Evolutionary conservation across 2,329 filamentous ascomycete species (phyloP).

Genomic region (Cladophialophora immunda): DNA sequence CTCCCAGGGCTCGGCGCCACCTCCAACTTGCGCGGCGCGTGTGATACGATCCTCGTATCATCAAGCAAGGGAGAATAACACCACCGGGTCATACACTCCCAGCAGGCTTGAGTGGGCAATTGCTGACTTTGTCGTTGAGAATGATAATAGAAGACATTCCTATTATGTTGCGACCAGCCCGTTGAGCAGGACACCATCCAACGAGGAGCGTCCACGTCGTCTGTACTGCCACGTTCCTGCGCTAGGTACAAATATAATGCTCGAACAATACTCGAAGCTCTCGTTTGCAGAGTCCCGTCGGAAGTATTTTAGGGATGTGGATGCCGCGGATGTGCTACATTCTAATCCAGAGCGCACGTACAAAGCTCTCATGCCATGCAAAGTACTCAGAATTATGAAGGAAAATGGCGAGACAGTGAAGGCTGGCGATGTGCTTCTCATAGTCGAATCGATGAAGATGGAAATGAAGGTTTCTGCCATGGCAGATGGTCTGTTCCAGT

Average conservation of each 20-base stretch:
- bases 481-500: not conserved
- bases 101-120: conserved; percentile 1
- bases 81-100: not conserved
- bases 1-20: conserved; percentile 3
- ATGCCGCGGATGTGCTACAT: conserved; percentile 24
- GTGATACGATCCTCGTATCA: not conserved
- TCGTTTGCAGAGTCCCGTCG: conserved; percentile 39
- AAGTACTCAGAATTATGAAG: conserved; percentile 45
- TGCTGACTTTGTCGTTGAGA: conserved; percentile 8
- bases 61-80: not conserved
- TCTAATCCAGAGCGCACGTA: conserved; percentile 31
- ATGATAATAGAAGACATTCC: conserved; percentile 7
- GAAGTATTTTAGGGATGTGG: conserved; percentile 28
- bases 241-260: conserved; percentile 43
- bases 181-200: not conserved
- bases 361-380: conserved; percentile 48
- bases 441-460: conserved; percentile 56
- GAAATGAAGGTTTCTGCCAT: conserved; percentile 45
- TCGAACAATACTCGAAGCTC: conserved; percentile 42
- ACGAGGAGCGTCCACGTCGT: not conserved
- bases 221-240: conserved; percentile 40
- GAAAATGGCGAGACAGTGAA: conserved; percentile 44
- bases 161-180: conserved; percentile 11
- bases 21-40: not conserved
- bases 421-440: conserved; percentile 45